Conservation (phyloP, 2,329 filamentous ascomycete species). For the Clarireedia monteithiana region DNA sequence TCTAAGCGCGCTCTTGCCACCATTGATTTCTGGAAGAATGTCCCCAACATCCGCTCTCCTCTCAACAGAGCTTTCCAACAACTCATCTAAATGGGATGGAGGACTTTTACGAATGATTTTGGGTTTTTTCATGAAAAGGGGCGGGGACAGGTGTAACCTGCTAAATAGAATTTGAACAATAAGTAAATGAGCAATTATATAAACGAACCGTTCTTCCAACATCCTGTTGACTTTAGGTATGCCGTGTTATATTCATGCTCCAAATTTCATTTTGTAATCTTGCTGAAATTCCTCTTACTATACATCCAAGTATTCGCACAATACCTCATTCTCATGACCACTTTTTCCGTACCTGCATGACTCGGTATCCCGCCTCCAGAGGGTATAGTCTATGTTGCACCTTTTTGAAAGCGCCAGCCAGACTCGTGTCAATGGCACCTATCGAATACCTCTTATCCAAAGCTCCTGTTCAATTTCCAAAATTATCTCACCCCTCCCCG, state of each 20-base stretch:
- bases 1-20: conserved; percentile 89
- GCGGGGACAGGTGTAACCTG: background rate
- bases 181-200: conserved; percentile 3
- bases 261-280: background rate
- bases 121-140: conserved; percentile 4
- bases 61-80: conserved; percentile 98
- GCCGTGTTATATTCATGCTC: background rate
- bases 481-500: background rate
- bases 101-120: background rate
- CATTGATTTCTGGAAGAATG: conserved; percentile 95
- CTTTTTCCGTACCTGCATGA: no score
- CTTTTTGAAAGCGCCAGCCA: background rate
- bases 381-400: no score
- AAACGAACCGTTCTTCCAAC: background rate
- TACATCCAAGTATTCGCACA: no score
- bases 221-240: background rate
- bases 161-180: conserved; percentile 9
- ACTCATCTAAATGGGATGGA: conserved; percentile 61
- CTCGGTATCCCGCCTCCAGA: no score
- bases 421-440: background rate
- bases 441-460: background rate
- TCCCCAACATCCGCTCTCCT: conserved; percentile 82
- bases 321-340: no score
- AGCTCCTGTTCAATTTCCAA: background rate
- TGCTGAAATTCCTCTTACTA: no score